These are phyloP conservation scores for Erythrobasidium hasegawianum DNA, from an alignment of 1,284 basidiomycete genomes.

Conservation along the genomic window DNA sequence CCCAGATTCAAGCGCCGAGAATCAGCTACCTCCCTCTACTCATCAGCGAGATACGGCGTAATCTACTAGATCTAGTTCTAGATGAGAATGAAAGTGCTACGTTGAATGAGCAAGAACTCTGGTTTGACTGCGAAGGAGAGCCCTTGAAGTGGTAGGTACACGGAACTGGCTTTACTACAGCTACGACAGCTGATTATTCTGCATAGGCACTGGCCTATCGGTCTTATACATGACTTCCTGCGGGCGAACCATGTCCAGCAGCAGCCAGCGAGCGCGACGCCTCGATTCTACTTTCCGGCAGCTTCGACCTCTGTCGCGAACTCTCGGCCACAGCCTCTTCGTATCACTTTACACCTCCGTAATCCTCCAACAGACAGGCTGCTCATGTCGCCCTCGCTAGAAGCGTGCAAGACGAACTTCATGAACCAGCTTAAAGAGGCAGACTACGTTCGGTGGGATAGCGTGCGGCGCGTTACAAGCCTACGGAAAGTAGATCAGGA, in stretches of 20 bases:
- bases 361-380: conserved; percentile 79
- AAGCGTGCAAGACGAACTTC: conserved; percentile 81
- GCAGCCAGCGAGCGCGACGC: background rate
- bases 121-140: conserved; percentile 76
- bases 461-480: conserved; percentile 82
- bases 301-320: background rate
- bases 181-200: background rate
- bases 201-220: conserved; percentile 89
- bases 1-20: conserved; percentile 64
- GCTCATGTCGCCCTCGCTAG: conserved; percentile 68
- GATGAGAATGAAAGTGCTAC: conserved; percentile 69
- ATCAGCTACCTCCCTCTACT: conserved; percentile 87
- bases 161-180: conserved; percentile 7
- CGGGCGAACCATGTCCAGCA: conserved; percentile 44
- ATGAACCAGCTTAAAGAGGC: conserved; percentile 93
- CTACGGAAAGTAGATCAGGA: conserved; percentile 84
- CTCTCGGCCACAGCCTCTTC: conserved; percentile 45
- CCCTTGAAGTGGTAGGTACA: conserved; percentile 73
- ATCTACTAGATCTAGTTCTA: conserved; percentile 82
- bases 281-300: conserved; percentile 15
- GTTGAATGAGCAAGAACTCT: conserved; percentile 82
- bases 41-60: conserved; percentile 75
- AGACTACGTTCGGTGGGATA: conserved; percentile 91
- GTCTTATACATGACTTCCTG: conserved; percentile 73
- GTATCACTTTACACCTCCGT: conserved; percentile 73